Evolutionary conservation across 345 rosid genomes (phyloP).

Genomic region (Chamaenerion angustifolium): DNA sequence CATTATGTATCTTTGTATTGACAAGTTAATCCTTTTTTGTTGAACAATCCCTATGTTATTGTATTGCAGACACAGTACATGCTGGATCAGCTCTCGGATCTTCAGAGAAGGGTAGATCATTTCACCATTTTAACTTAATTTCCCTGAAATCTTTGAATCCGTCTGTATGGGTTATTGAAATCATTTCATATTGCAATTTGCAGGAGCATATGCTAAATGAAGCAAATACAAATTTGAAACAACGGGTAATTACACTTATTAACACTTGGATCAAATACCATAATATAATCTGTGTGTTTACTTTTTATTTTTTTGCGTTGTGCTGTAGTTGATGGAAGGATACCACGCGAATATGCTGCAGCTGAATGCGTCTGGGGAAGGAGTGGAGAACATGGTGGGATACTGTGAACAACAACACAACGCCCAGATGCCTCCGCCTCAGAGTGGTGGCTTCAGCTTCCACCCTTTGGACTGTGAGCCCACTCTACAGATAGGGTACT

Average conservation of each 20-base stretch:
- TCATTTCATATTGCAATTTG: background rate
- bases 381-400: constrained; percentile 44
- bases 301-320: background rate
- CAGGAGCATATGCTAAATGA: constrained; percentile 71
- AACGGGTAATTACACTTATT: constrained; percentile 36
- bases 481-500: constrained; percentile 77
- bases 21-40: too few species aligned
- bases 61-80: constrained; percentile 64
- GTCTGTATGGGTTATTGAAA: too few species aligned
- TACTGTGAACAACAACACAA: constrained; percentile 23
- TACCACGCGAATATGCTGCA: constrained; percentile 59
- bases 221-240: constrained; percentile 62
- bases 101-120: constrained; percentile 64
- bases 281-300: too few species aligned
- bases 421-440: constrained; percentile 17
- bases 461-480: constrained; percentile 86
- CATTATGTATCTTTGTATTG: too few species aligned
- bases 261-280: too few species aligned
- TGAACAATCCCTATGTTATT: too few species aligned
- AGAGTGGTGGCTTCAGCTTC: constrained; percentile 39
- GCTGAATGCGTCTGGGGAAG: constrained; percentile 28
- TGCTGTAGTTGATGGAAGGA: constrained; percentile 69
- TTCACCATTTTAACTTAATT: background rate
- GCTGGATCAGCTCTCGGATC: constrained; percentile 88
- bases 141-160: too few species aligned